Evolutionary conservation across 306 rosid species (phyloP).

Genomic region (Quercus aquifolioides): DNA sequence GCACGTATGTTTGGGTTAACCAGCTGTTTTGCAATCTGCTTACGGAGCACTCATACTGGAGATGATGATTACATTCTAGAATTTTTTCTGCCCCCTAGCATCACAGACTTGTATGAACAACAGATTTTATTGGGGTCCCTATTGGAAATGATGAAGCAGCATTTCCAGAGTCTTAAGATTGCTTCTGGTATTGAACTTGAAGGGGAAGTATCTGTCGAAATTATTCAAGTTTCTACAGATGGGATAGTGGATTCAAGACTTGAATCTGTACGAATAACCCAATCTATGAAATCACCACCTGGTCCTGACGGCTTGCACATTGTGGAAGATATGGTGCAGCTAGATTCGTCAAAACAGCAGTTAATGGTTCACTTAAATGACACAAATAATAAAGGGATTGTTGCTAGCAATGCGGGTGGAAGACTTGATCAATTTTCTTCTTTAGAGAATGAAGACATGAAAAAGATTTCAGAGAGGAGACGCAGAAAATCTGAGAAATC

Average conservation of each 20-base stretch:
- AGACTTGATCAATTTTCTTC: slow-evolving; percentile 32
- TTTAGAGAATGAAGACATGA: slow-evolving; percentile 40
- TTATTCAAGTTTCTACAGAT: slow-evolving; percentile 43
- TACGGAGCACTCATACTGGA: slow-evolving; percentile 69
- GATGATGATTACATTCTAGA: slow-evolving; percentile 75
- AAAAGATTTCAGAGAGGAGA: slow-evolving; percentile 64
- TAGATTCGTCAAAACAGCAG: slow-evolving; percentile 32
- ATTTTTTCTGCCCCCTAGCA: slow-evolving; percentile 66
- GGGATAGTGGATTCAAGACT: slow-evolving; percentile 46
- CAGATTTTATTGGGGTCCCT: slow-evolving; percentile 55
- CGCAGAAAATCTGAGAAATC: slow-evolving; percentile 92
- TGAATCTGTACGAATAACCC: slow-evolving; percentile 42
- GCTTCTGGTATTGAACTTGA: slow-evolving; percentile 63
- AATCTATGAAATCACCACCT: slow-evolving; percentile 31
- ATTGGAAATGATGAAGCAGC: slow-evolving; percentile 69
- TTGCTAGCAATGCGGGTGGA: slow-evolving; percentile 28
- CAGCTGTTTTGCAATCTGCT: slow-evolving; percentile 74
- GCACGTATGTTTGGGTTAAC: slow-evolving; percentile 77
- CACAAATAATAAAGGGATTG: slow-evolving; percentile 30
- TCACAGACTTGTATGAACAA: slow-evolving; percentile 47
- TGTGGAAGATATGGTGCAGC: slow-evolving; percentile 36
- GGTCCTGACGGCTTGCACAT: slow-evolving; percentile 31
- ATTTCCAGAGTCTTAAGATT: slow-evolving; percentile 69
- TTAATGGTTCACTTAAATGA: slow-evolving; percentile 15
- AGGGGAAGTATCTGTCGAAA: slow-evolving; percentile 50